phyloP scores from a whole-genome alignment of 306 rosid species.

The Trifolium subterraneum region DNA sequence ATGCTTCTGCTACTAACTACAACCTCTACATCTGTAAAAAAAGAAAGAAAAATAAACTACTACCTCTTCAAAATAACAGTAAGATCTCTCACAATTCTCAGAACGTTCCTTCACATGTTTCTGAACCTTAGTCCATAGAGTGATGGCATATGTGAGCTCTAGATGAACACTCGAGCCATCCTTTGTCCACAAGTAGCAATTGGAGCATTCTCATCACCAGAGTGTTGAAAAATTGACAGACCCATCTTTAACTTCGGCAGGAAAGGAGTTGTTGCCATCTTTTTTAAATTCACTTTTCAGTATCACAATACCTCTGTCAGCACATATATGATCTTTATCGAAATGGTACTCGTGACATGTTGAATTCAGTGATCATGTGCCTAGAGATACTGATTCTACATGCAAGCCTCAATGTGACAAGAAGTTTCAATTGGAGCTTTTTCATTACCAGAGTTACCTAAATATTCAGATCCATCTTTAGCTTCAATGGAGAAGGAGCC shows the following conservation, averaged over 20 bases:
- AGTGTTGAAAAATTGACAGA: background rate
- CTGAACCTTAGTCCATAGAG: constrained; percentile 18
- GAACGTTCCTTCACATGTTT: constrained; percentile 5
- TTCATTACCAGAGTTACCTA: constrained; percentile 35
- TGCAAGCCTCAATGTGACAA: constrained; percentile 23
- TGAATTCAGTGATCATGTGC: constrained; percentile 30
- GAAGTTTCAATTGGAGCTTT: constrained; percentile 29
- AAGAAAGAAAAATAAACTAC: background rate
- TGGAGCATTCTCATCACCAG: constrained; percentile 23
- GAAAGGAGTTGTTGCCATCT: constrained; percentile 19
- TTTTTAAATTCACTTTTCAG: constrained; percentile 14
- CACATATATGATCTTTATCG: constrained; percentile 25
- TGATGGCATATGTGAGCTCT: background rate
- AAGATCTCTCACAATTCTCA: constrained; percentile 5
- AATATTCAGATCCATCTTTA: constrained; percentile 38
- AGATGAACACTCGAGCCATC: constrained; percentile 15
- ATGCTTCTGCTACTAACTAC: background rate
- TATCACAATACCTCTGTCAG: background rate
- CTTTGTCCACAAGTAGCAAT: constrained; percentile 19
- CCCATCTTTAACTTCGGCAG: constrained; percentile 24
- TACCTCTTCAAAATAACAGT: constrained; percentile 23
- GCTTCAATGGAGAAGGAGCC: constrained; percentile 25
- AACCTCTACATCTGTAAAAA: background rate
- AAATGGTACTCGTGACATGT: constrained; percentile 4
- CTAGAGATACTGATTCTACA: constrained; percentile 9